Conservation (phyloP, 768 basidiomycete genomes). For the Termitomyces sp. region DNA sequence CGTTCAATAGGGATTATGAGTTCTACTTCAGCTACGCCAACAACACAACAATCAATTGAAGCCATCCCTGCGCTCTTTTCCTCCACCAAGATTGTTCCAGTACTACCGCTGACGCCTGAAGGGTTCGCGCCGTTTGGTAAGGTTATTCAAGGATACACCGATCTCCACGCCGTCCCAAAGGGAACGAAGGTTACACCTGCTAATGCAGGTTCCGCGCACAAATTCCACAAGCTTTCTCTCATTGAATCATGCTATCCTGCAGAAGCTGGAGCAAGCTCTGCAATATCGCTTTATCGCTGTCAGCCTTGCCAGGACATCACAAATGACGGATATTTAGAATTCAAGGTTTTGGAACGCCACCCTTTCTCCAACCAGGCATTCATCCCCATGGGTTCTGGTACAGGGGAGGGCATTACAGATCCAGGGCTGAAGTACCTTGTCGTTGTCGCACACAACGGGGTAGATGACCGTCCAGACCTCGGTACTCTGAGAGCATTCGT, state of each 20-base stretch:
- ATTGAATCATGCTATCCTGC: slow-evolving; percentile 61
- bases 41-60: slow-evolving; percentile 1
- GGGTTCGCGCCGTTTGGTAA: slow-evolving; percentile 87
- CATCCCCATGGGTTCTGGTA: slow-evolving; percentile 80
- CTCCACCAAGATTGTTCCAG: slow-evolving; percentile 34
- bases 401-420: slow-evolving; percentile 40
- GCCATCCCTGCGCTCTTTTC: background rate
- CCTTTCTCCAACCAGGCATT: slow-evolving; percentile 89
- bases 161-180: slow-evolving; percentile 60
- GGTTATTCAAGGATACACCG: slow-evolving; percentile 84
- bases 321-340: slow-evolving; percentile 42
- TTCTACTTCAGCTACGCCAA: background rate
- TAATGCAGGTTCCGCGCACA: slow-evolving; percentile 86
- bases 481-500: slow-evolving; percentile 74
- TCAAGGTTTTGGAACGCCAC: slow-evolving; percentile 86
- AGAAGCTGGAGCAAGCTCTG: slow-evolving; percentile 50
- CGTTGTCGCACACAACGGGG: slow-evolving; percentile 78
- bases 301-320: slow-evolving; percentile 44
- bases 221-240: slow-evolving; percentile 89
- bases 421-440: slow-evolving; percentile 66
- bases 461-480: slow-evolving; percentile 73
- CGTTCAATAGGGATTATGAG: background rate
- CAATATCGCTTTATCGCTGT: slow-evolving; percentile 83
- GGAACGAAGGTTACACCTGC: slow-evolving; percentile 71
- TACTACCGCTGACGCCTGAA: slow-evolving; percentile 73